Conservation (phyloP, 768 basidiomycete genomes). For the Porphyrellus cyaneotinctus region DNA sequence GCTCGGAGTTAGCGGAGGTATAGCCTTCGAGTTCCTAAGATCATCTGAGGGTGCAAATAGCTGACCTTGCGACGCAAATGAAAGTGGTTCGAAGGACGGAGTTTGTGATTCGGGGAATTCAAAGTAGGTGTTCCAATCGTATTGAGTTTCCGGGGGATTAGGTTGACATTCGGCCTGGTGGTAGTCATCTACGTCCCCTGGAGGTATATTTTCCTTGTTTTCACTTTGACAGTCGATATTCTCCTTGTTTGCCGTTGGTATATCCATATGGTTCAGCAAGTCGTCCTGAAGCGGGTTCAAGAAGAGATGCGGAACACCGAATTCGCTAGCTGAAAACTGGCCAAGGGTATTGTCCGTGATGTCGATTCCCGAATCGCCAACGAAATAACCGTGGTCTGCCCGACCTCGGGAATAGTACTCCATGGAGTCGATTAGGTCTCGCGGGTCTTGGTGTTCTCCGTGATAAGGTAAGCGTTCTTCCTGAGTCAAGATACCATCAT, state of each 20-base stretch:
- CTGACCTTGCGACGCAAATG: constrained; percentile 21
- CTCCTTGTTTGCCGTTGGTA: constrained; percentile 12
- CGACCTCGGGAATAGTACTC: neutral
- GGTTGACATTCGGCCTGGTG: neutral
- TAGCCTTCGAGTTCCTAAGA: neutral
- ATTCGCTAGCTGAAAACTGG: constrained; percentile 4
- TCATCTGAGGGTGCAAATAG: neutral
- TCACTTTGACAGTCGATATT: constrained; percentile 6
- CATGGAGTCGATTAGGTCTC: neutral
- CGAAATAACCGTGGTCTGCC: neutral
- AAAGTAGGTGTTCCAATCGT: constrained; percentile 24
- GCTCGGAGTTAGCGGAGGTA: constrained; percentile 5
- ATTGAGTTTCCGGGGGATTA: neutral
- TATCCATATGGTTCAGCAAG: neutral
- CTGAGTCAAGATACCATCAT: neutral
- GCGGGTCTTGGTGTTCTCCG: neutral
- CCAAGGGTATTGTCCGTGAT: constrained; percentile 6
- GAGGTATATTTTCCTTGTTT: constrained; percentile 19
- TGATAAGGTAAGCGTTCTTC: neutral
- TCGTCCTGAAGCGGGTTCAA: constrained; percentile 9
- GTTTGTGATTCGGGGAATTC: constrained; percentile 20
- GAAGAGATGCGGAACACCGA: constrained; percentile 1
- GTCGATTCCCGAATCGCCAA: constrained; percentile 18
- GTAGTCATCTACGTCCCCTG: neutral
- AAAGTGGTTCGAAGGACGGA: constrained; percentile 23